phyloP scores from a whole-genome alignment of 75 land plant species.

The Gnetum montanum region DNA sequence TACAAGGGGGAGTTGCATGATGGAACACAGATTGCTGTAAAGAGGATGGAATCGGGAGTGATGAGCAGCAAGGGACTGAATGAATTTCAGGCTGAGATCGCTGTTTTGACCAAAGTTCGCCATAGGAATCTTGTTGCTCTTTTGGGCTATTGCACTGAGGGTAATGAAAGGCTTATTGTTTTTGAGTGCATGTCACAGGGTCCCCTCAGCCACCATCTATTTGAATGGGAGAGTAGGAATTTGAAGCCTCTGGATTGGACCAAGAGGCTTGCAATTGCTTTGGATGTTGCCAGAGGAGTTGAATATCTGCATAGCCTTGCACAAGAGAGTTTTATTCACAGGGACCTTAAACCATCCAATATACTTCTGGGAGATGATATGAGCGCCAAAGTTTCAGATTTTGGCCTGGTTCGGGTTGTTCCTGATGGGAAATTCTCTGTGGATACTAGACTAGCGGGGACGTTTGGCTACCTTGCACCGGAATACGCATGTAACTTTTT shows the following conservation, averaged over 20 bases:
- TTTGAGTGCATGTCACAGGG: slow-evolving; percentile 82
- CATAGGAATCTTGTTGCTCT: slow-evolving; percentile 56
- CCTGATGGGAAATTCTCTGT: slow-evolving; percentile 60
- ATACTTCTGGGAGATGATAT: slow-evolving; percentile 75
- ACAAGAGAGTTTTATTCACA: slow-evolving; percentile 73
- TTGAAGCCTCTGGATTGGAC: slow-evolving; percentile 52
- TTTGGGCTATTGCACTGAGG: slow-evolving; percentile 70
- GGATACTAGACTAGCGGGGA: slow-evolving; percentile 74
- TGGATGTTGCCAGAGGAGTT: slow-evolving; percentile 68
- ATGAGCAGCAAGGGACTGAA: slow-evolving; percentile 41
- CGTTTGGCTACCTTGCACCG: slow-evolving; percentile 82
- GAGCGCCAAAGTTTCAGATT: slow-evolving; percentile 76
- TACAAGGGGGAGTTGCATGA: slow-evolving; percentile 69
- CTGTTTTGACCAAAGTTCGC: slow-evolving; percentile 61
- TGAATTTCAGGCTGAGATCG: slow-evolving; percentile 68
- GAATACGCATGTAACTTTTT: slow-evolving; percentile 80
- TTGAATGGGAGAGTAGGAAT: slow-evolving; percentile 37
- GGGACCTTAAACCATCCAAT: slow-evolving; percentile 76
- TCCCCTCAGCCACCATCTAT: slow-evolving; percentile 48
- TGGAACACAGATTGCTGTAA: slow-evolving; percentile 71
- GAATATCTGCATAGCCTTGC: slow-evolving; percentile 75
- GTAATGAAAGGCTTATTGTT: slow-evolving; percentile 64
- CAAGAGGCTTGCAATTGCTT: slow-evolving; percentile 47
- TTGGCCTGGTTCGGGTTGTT: slow-evolving; percentile 73
- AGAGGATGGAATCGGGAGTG: slow-evolving; percentile 56